Conservation (phyloP, 768 basidiomycete genomes). For the Sporobolomyces roseus region DNA sequence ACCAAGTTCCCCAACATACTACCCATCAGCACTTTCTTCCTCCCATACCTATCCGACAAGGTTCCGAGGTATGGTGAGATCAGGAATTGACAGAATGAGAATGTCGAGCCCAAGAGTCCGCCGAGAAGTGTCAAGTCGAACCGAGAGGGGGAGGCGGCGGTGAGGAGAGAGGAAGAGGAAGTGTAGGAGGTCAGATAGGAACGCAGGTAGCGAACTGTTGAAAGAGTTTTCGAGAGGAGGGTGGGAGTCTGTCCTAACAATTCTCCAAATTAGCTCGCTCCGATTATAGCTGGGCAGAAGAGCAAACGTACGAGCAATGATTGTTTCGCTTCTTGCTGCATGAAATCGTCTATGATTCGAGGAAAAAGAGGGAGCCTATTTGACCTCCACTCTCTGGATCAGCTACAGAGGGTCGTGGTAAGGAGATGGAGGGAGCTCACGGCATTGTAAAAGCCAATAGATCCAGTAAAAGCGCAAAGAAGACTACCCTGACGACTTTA, state of each 20-base stretch:
- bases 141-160: slow-evolving; percentile 62
- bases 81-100: slow-evolving; percentile 82
- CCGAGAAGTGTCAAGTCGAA: slow-evolving; percentile 93
- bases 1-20: slow-evolving; percentile 92
- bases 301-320: slow-evolving; percentile 7
- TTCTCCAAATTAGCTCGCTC: background rate
- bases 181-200: slow-evolving; percentile 61
- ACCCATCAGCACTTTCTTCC: slow-evolving; percentile 72
- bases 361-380: slow-evolving; percentile 88
- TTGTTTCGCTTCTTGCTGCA: slow-evolving; percentile 9
- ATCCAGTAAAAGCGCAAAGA: slow-evolving; percentile 84
- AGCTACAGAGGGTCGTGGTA: slow-evolving; percentile 53
- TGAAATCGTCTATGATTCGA: slow-evolving; percentile 72
- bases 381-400: too few species aligned
- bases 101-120: slow-evolving; percentile 87
- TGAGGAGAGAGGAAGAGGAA: slow-evolving; percentile 1
- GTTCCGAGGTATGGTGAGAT: slow-evolving; percentile 76
- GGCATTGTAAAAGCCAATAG: slow-evolving; percentile 60
- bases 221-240: slow-evolving; percentile 69
- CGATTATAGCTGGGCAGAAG: slow-evolving; percentile 2
- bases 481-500: slow-evolving; percentile 74
- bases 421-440: background rate
- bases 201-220: slow-evolving; percentile 62
- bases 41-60: slow-evolving; percentile 84
- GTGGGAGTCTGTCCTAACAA: slow-evolving; percentile 49